phyloP scores from a whole-genome alignment of 2,329 filamentous ascomycete genomes.

The Trichoderma sp. region DNA sequence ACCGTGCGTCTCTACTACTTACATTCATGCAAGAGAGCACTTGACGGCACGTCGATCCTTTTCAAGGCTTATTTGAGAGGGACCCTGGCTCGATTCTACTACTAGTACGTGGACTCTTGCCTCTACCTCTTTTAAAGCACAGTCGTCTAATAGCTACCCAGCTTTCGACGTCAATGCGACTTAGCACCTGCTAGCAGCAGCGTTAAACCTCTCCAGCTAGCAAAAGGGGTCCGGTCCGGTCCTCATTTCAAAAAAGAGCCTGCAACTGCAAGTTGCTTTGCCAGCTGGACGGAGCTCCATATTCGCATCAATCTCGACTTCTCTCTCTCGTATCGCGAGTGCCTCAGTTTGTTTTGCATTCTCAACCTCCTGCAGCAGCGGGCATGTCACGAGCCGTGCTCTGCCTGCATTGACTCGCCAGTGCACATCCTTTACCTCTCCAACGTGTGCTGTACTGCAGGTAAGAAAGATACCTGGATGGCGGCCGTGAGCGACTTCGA shows the following conservation, averaged over 20 bases:
- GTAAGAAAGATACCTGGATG: not conserved
- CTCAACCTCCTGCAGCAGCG: not conserved
- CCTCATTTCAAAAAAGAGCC: not conserved
- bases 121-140: not conserved
- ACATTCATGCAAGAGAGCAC: not conserved
- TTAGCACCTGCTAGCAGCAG: not conserved
- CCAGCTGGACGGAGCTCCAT: too few species aligned
- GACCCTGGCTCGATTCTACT: not conserved
- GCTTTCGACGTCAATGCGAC: not conserved
- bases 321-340: not conserved
- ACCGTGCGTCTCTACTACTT: too few species aligned
- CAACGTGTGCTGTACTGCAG: not conserved
- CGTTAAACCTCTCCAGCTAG: not conserved
- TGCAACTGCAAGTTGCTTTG: too few species aligned
- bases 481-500: not conserved
- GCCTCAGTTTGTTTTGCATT: not conserved
- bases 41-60: not conserved
- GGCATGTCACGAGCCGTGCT: constrained; percentile 13
- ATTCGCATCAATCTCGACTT: not conserved
- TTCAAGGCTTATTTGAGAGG: not conserved
- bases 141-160: not conserved
- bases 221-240: not conserved
- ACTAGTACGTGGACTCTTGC: too few species aligned
- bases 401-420: not conserved
- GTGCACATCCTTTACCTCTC: not conserved